Evolutionary conservation across 2,329 filamentous ascomycete genomes (phyloP).

Genomic region (Byssothecium circinans): DNA sequence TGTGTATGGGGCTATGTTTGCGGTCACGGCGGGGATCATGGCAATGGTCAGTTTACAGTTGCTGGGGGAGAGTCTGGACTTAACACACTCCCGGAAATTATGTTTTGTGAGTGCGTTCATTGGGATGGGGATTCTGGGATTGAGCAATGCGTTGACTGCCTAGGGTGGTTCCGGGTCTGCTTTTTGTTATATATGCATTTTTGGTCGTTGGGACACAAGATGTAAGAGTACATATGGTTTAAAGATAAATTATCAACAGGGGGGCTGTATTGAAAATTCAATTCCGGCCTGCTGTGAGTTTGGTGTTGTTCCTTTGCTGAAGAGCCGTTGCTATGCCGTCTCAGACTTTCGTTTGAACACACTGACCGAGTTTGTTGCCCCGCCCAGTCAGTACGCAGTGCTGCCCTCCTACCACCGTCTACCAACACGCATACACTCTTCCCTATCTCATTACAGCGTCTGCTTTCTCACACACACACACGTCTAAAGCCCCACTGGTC

Average conservation of each 20-base stretch:
- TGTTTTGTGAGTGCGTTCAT: slow-evolving; percentile 80
- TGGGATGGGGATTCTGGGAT: slow-evolving; percentile 83
- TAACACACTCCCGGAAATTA: slow-evolving; percentile 77
- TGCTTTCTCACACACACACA: too few species aligned
- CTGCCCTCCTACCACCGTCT: too few species aligned
- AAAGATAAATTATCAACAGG: too few species aligned
- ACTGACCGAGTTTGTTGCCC: background rate
- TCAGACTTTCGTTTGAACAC: background rate
- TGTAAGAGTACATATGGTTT: too few species aligned
- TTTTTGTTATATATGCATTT: background rate
- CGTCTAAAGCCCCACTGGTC: too few species aligned
- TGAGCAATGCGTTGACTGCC: slow-evolving; percentile 83
- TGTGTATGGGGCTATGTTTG: slow-evolving; percentile 81
- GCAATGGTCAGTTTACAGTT: slow-evolving; percentile 87
- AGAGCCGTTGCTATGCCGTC: too few species aligned
- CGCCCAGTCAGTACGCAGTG: background rate
- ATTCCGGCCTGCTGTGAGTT: too few species aligned
- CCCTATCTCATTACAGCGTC: too few species aligned
- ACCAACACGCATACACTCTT: too few species aligned
- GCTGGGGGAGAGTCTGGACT: slow-evolving; percentile 79
- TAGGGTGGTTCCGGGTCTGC: slow-evolving; percentile 4
- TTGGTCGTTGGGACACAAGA: background rate
- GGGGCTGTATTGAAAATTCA: too few species aligned
- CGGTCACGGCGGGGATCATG: slow-evolving; percentile 91
- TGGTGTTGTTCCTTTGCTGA: too few species aligned